These are phyloP conservation scores for Tieghemostelium lacteum DNA, from an alignment of 78 protist species.

Conservation along the genomic window DNA sequence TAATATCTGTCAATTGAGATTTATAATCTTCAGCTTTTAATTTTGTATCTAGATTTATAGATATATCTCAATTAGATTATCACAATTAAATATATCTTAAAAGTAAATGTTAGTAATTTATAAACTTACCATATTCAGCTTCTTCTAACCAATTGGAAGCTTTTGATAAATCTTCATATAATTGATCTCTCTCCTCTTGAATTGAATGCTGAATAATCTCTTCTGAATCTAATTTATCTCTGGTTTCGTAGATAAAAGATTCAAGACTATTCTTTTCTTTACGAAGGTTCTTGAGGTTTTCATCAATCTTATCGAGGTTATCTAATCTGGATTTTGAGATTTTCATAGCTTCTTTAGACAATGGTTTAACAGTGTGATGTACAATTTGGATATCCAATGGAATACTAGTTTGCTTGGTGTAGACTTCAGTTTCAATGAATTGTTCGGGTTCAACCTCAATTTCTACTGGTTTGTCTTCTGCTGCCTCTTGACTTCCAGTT, in stretches of 20 bases:
- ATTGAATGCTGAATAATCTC: slow-evolving; percentile 35
- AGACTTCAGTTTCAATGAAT: not conserved
- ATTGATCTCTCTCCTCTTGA: slow-evolving; percentile 25
- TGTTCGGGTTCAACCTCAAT: not conserved
- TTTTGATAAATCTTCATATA: slow-evolving; percentile 12
- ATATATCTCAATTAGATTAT: not conserved
- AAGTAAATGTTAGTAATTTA: not conserved
- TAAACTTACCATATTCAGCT: slow-evolving; percentile 12
- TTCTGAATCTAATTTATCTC: slow-evolving; percentile 64
- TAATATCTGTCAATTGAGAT: slow-evolving; percentile 10
- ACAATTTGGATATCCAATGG: slow-evolving; percentile 16
- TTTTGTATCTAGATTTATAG: not conserved
- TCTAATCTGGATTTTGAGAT: not conserved
- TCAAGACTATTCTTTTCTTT: slow-evolving; percentile 74
- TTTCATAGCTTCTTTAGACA: not conserved
- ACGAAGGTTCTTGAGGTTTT: not conserved
- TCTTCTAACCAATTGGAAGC: slow-evolving; percentile 36
- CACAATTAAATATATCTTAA: no score
- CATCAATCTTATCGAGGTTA: slow-evolving; percentile 1
- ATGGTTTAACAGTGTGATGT: slow-evolving; percentile 6
- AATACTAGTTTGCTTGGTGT: slow-evolving; percentile 8
- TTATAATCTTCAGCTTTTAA: slow-evolving; percentile 11
- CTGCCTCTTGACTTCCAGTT: not conserved
- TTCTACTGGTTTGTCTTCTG: not conserved
- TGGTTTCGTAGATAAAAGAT: slow-evolving; percentile 62